Conservation (phyloP, 148 eudicot genomes). For the Beta vulgaris region DNA sequence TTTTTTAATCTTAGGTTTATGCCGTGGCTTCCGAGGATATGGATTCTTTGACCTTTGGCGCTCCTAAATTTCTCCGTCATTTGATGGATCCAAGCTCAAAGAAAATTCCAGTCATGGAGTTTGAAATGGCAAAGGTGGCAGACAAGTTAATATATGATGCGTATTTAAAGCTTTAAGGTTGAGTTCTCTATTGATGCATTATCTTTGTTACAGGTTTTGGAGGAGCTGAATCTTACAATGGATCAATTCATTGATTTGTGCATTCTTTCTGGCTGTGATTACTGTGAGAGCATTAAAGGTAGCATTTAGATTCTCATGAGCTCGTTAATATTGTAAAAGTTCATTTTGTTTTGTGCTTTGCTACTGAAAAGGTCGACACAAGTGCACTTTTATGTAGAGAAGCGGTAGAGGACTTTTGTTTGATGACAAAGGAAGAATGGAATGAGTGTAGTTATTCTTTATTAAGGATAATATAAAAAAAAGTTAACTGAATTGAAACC, state of each 20-base stretch:
- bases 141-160: background rate
- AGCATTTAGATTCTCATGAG: background rate
- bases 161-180: conserved; percentile 3
- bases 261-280: conserved; percentile 96
- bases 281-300: conserved; percentile 97
- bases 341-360: background rate
- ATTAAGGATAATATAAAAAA: background rate
- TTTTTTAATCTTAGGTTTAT: conserved; percentile 56
- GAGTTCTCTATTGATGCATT: background rate
- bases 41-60: conserved; percentile 98
- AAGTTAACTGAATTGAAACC: background rate
- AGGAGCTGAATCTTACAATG: conserved; percentile 86
- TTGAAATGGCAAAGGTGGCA: conserved; percentile 85
- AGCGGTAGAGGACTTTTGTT: no score
- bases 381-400: background rate
- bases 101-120: conserved; percentile 97
- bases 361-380: background rate
- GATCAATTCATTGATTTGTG: conserved; percentile 98
- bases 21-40: conserved; percentile 99
- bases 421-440: no score
- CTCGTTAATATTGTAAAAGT: background rate
- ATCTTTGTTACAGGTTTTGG: conserved; percentile 62
- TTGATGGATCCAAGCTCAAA: conserved; percentile 96
- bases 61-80: conserved; percentile 92
- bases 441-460: background rate